Conservation (phyloP, 805 yeast genomes). For the Kodamaea lidongshanica region DNA sequence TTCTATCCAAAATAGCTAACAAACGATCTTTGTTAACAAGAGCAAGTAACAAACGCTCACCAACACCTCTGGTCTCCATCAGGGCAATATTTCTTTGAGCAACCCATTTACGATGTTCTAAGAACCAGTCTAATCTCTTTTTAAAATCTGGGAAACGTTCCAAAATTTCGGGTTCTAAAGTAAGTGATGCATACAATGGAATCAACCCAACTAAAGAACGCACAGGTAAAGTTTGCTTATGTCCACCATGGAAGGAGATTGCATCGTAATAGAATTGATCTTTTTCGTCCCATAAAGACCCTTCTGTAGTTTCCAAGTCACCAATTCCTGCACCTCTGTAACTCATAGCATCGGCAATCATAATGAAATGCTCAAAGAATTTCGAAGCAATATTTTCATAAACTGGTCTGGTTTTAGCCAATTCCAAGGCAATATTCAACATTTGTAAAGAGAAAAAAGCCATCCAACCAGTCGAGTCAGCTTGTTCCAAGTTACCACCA, state of each 20-base stretch:
- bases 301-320: constrained; percentile 27
- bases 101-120: constrained; percentile 59
- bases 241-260: constrained; percentile 69
- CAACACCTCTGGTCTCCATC: constrained; percentile 73
- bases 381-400: constrained; percentile 93
- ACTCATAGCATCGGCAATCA: constrained; percentile 92
- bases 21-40: constrained; percentile 77
- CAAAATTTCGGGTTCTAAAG: constrained; percentile 78
- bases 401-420: constrained; percentile 77
- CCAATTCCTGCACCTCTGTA: constrained; percentile 43
- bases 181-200: constrained; percentile 83
- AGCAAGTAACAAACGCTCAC: constrained; percentile 73
- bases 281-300: constrained; percentile 80
- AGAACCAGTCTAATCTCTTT: constrained; percentile 78
- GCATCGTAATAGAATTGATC: constrained; percentile 90
- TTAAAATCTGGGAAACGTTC: constrained; percentile 76
- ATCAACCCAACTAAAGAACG: constrained; percentile 87
- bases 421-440: constrained; percentile 87
- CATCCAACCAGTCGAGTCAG: constrained; percentile 98
- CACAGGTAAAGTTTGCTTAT: constrained; percentile 68
- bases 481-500: constrained; percentile 85
- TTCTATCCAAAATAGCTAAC: constrained; percentile 62
- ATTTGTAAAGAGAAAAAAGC: constrained; percentile 85
- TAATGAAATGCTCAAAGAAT: constrained; percentile 85
- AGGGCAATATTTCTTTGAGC: constrained; percentile 83